Evolutionary conservation across 306 rosid species (phyloP).

Genomic region (Acmispon strigosus): DNA sequence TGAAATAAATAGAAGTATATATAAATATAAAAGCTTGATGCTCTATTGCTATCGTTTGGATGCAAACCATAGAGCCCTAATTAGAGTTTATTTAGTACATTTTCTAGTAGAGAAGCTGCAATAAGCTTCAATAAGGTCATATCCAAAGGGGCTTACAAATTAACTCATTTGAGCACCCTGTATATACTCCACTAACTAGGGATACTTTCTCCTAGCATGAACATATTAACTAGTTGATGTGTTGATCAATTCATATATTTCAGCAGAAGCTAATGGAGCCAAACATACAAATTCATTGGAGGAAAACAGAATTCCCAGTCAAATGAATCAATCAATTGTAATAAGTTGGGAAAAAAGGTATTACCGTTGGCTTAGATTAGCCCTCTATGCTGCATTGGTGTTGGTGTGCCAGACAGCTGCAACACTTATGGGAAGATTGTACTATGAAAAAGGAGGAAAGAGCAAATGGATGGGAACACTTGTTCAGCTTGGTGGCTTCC

Average conservation of each 20-base stretch:
- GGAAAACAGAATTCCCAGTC: background rate
- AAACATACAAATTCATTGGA: conserved; percentile 2
- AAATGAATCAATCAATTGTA: background rate
- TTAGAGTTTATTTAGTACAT: too few relatives aligned
- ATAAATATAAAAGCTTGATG: background rate
- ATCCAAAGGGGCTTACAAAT: too few relatives aligned
- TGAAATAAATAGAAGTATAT: background rate
- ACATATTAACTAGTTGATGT: background rate
- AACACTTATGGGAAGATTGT: conserved; percentile 27
- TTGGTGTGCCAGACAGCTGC: conserved; percentile 19
- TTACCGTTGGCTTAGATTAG: conserved; percentile 17
- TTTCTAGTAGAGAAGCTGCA: too few relatives aligned
- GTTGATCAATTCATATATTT: background rate
- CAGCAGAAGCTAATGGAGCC: conserved; percentile 7
- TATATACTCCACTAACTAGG: too few relatives aligned
- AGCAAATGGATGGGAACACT: conserved; percentile 34
- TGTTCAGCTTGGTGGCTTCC: conserved; percentile 20
- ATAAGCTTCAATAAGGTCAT: too few relatives aligned
- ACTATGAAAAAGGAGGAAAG: conserved; percentile 26
- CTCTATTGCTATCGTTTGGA: too few relatives aligned
- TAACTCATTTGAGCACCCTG: too few relatives aligned
- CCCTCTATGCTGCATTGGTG: conserved; percentile 9
- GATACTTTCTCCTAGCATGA: background rate
- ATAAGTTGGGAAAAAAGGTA: background rate
- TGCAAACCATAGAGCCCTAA: too few relatives aligned